Conservation (phyloP, 2,329 filamentous ascomycete genomes). For the Penicillium glabrum region DNA sequence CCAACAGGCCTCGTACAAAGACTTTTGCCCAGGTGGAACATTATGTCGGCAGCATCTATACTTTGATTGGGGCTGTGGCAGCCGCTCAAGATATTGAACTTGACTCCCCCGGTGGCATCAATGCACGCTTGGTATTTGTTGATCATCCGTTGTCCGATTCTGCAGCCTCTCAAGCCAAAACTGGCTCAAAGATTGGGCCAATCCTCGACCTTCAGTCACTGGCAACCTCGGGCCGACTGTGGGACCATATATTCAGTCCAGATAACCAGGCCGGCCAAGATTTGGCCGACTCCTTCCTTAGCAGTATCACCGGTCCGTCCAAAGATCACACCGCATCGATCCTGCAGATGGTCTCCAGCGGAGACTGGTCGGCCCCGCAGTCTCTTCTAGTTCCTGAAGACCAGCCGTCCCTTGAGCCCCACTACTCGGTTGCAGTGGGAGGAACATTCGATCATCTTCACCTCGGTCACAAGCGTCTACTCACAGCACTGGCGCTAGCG, state of each 20-base stretch:
- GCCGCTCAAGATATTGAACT: conserved; percentile 63
- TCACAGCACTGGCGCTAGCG: conserved; percentile 80
- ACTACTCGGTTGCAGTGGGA: conserved; percentile 73
- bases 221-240: conserved; percentile 37
- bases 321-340: conserved; percentile 12
- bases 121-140: conserved; percentile 72
- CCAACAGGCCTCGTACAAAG: conserved; percentile 52
- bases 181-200: conserved; percentile 43
- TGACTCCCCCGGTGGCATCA: conserved; percentile 68
- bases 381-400: conserved; percentile 24
- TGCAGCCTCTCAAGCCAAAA: conserved; percentile 14
- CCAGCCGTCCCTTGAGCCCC: conserved; percentile 25
- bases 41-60: conserved; percentile 76
- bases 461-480: conserved; percentile 89
- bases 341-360: conserved; percentile 22
- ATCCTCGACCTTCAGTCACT: conserved; percentile 51
- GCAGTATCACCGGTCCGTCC: background rate
- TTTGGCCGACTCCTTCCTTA: conserved; percentile 33
- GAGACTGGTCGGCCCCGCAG: conserved; percentile 22
- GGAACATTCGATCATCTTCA: conserved; percentile 98
- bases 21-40: conserved; percentile 69
- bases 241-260: conserved; percentile 34
- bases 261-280: conserved; percentile 27
- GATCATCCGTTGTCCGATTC: conserved; percentile 53
- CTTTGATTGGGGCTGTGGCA: conserved; percentile 71